Conservation (phyloP, 1,284 basidiomycete species). For the Melampsora americana region DNA sequence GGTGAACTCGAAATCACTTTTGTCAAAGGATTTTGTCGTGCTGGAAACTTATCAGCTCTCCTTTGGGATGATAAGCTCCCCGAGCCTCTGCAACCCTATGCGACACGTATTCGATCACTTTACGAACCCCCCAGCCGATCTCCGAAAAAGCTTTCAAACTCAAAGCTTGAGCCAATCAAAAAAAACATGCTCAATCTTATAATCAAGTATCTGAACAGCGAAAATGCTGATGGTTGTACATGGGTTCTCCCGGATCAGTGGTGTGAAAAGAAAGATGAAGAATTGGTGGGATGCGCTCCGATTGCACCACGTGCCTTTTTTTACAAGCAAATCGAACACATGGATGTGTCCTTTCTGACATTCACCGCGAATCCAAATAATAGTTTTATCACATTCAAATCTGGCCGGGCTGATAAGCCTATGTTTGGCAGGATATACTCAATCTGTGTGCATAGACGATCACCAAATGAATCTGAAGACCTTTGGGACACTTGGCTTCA, state of each 20-base stretch:
- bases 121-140: background rate
- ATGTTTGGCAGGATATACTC: background rate
- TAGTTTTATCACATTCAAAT: background rate
- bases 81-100: background rate
- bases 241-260: too few relatives aligned
- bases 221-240: too few relatives aligned
- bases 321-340: background rate
- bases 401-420: background rate
- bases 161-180: background rate
- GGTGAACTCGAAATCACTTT: slow-evolving; percentile 36
- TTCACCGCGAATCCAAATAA: background rate
- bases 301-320: background rate
- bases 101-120: background rate
- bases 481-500: background rate
- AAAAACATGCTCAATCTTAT: too few relatives aligned
- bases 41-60: slow-evolving; percentile 16
- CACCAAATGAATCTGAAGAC: background rate
- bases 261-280: background rate
- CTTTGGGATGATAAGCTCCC: background rate
- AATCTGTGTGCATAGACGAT: background rate
- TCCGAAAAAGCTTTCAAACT: background rate
- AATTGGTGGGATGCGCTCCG: background rate
- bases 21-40: background rate
- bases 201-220: too few relatives aligned
- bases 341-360: background rate